Percentiles rank a stretch among this genome's conserved stretches.
These are phyloP conservation scores for Angomonas ambiguus DNA, from an alignment of 208 protist genomes.

Conservation along the genomic window DNA sequence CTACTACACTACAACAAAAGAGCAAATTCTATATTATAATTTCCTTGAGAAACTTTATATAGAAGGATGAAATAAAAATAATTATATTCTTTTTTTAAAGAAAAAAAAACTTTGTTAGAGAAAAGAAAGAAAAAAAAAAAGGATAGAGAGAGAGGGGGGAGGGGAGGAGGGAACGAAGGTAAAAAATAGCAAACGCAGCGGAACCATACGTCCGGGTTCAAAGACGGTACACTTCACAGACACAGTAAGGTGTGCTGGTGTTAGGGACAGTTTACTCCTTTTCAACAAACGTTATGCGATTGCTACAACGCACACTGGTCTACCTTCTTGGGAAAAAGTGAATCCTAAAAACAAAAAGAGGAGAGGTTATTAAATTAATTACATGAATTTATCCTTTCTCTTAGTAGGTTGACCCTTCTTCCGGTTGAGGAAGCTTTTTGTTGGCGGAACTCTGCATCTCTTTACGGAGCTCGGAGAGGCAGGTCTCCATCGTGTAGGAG, in stretches of 20 bases:
- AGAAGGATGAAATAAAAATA: conserved; percentile 7
- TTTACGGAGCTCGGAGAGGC: conserved; percentile 77
- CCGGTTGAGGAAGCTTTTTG: conserved; percentile 81
- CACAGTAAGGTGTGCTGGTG: no score
- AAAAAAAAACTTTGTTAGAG: neutral
- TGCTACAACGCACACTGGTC: neutral
- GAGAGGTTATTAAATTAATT: neutral
- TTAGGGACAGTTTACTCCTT: no score
- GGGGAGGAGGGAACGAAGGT: neutral
- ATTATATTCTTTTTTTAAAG: neutral
- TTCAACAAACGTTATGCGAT: no score
- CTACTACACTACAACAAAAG: conserved; percentile 1
- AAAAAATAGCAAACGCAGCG: neutral
- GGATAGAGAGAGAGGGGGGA: conserved; percentile 5
- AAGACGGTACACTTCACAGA: no score
- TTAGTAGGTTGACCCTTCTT: conserved; percentile 63
- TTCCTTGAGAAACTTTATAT: no score
- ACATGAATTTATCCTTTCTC: neutral
- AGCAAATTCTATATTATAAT: neutral
- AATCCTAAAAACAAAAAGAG: neutral
- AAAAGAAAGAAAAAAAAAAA: conserved; percentile 1
- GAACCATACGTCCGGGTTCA: neutral
- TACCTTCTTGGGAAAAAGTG: no score
- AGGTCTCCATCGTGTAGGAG: conserved; percentile 81
- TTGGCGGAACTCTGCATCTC: conserved; percentile 82